Conservation (phyloP, 2,329 filamentous ascomycete genomes). For the Alternaria novae-zelandiae region DNA sequence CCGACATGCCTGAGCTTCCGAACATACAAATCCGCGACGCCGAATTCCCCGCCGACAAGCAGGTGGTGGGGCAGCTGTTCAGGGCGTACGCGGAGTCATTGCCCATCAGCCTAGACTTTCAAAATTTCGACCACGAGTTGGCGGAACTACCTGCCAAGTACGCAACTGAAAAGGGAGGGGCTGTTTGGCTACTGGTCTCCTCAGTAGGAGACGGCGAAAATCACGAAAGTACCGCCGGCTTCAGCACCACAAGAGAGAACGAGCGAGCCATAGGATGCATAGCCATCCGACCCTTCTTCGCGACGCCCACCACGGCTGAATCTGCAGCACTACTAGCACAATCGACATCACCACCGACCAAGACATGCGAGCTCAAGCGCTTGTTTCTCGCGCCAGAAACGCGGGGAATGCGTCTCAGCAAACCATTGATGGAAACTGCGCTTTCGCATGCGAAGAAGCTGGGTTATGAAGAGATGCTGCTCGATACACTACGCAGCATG, state of each 20-base stretch:
- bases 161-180: conserved; percentile 52
- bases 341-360: conserved; percentile 3
- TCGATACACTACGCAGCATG: conserved; percentile 65
- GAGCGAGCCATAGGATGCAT: conserved; percentile 57
- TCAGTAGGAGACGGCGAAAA: background rate
- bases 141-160: conserved; percentile 63
- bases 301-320: conserved; percentile 2
- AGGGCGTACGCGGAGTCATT: conserved; percentile 52
- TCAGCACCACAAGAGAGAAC: background rate
- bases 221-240: background rate
- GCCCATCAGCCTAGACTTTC: conserved; percentile 63
- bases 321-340: conserved; percentile 7
- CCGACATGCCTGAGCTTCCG: background rate
- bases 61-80: conserved; percentile 47
- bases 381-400: conserved; percentile 59
- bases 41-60: conserved; percentile 51
- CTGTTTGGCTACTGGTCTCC: conserved; percentile 56
- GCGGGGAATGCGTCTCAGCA: conserved; percentile 58
- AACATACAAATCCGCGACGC: conserved; percentile 36
- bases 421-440: conserved; percentile 54
- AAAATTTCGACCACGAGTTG: conserved; percentile 62
- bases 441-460: conserved; percentile 54
- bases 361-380: conserved; percentile 63
- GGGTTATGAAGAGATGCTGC: conserved; percentile 60
- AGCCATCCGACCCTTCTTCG: conserved; percentile 53